Percentiles rank a stretch among this genome's conserved stretches.
Evolutionary conservation across 129 eudicot genomes (phyloP).

Genomic region (Centrapalus pauciflorus): DNA sequence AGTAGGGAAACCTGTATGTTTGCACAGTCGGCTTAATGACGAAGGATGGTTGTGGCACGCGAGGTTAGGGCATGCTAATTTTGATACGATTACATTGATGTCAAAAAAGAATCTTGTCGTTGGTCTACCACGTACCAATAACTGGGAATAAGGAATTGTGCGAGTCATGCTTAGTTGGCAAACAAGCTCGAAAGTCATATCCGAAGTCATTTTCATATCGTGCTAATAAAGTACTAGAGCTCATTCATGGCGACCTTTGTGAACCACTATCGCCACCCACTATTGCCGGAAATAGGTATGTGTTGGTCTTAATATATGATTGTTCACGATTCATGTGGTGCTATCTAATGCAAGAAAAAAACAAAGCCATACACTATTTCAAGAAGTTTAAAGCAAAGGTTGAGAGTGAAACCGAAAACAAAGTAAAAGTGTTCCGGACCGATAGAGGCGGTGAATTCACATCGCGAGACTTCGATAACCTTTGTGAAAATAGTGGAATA

Average conservation of each 20-base stretch:
- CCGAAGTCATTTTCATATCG: neutral
- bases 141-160: neutral
- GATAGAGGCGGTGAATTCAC: neutral
- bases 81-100: neutral
- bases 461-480: neutral
- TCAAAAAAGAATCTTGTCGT: neutral
- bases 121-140: neutral
- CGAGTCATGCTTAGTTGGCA: neutral
- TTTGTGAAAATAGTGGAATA: neutral
- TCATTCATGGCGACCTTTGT: neutral
- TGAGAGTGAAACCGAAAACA: neutral
- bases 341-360: neutral
- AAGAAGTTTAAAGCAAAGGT: neutral
- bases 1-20: neutral
- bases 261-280: neutral
- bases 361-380: no score
- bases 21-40: neutral
- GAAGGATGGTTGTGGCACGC: neutral
- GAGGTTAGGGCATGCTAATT: neutral
- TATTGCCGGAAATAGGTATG: neutral
- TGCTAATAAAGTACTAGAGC: neutral
- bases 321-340: neutral
- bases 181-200: neutral
- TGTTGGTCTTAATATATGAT: neutral
- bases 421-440: neutral